Evolutionary conservation across 2,329 filamentous ascomycete genomes (phyloP), one percentile per base, ranked within the genome.

Genomic region (Didymellaceae sp.): DNA sequence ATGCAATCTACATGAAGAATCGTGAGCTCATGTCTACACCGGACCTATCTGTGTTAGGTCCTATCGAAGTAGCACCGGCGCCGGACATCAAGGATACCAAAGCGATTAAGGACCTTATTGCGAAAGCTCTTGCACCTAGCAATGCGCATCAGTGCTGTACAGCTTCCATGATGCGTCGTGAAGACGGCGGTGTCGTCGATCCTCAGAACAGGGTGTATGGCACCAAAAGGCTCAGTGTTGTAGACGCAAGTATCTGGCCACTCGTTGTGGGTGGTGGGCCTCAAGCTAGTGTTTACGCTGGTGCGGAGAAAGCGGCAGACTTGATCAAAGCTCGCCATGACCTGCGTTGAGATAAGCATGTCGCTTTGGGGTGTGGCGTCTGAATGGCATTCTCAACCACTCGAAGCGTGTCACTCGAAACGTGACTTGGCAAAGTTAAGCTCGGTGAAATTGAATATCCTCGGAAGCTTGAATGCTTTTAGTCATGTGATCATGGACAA

Each of bases 131-230:
- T 46, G 6, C 55, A 18, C 54, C 37, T 52, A 62, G 33, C 16
- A 62, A 58, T 17, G 62, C 60, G 6, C 59, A 62, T 33, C 48
- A 59, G 32, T 65, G 61, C 25, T 61, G 61, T n/a, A 67, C 61
- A n/a, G 50, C 53, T 34, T 48, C 58, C 6, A 62, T 68, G 64
- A 54, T 64, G 22, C 48, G 60, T 1, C 52, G 45, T 14, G 58
- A 63, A 13, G 24, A 57, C 2, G 65, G 64, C 2, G 66, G 65
- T 33, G 64, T 68, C 1, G 65, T 70, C 0, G 59, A 64, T 39
- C 41, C 39, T 4, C 35, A 55, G 9, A 41, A 68, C 13, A 57
- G 43, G 33, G 65, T 70, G 6, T 64, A 66, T 16, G 63, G 63
- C 9, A 55, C 63, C 1, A 14, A 61, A 24, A 38, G 51, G 11